Evolutionary conservation across 345 rosid genomes (phyloP).

Genomic region (Eucalyptus tenuipes): DNA sequence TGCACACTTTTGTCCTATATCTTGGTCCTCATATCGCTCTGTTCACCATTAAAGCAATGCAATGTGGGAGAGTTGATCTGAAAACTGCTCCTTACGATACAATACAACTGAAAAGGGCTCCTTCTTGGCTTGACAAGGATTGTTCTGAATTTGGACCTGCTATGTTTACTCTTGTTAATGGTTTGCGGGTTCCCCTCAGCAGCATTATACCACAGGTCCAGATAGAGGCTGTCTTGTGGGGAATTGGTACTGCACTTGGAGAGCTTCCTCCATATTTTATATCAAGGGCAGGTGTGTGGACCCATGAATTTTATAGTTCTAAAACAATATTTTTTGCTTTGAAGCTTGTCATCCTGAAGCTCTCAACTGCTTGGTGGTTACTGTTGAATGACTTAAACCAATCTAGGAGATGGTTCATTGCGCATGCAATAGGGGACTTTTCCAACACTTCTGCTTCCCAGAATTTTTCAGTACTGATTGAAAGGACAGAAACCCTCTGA

Average conservation of each 20-base stretch:
- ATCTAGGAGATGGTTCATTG: background rate
- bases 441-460: background rate
- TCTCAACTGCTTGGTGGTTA: background rate
- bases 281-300: constrained; percentile 76
- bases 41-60: constrained; percentile 90
- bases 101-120: constrained; percentile 69
- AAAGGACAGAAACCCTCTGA: background rate
- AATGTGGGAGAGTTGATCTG: constrained; percentile 84
- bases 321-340: background rate
- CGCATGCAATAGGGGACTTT: background rate
- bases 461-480: background rate
- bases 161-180: constrained; percentile 33
- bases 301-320: background rate
- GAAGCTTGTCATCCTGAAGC: background rate
- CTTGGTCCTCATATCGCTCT: constrained; percentile 96
- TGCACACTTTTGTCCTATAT: constrained; percentile 96
- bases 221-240: constrained; percentile 88
- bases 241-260: constrained; percentile 96
- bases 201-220: constrained; percentile 94
- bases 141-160: constrained; percentile 85
- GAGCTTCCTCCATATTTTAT: constrained; percentile 99
- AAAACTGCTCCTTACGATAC: constrained; percentile 96
- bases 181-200: constrained; percentile 72
- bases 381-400: background rate
- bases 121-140: constrained; percentile 91